Percentiles rank a stretch among this genome's conserved stretches.
Evolutionary conservation across 225 moss, liverwort and hornwort genomes (phyloP).

Genomic region (Pseudisothecium myosuroides): DNA sequence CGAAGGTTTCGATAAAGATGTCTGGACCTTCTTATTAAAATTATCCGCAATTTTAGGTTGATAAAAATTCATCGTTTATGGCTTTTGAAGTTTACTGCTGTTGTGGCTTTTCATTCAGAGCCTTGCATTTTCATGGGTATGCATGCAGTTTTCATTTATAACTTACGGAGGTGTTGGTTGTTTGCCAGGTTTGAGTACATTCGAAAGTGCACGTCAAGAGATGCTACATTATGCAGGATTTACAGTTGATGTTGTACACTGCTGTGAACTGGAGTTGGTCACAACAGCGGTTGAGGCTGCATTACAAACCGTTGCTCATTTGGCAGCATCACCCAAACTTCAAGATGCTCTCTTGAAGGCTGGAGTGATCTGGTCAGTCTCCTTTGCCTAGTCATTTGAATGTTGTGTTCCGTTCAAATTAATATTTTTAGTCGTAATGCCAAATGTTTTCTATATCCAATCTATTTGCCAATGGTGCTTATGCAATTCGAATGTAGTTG

Average conservation of each 20-base stretch:
- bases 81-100: background rate
- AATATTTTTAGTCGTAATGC: background rate
- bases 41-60: background rate
- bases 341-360: constrained; percentile 76
- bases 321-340: constrained; percentile 63
- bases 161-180: background rate
- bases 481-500: background rate
- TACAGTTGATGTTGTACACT: constrained; percentile 84
- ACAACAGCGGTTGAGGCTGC: constrained; percentile 81
- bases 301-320: constrained; percentile 74
- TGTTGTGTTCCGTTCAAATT: background rate
- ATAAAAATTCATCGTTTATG: background rate
- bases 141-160: background rate
- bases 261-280: constrained; percentile 80
- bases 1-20: background rate
- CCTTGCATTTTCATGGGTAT: background rate
- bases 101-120: background rate
- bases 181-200: constrained; percentile 55
- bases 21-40: background rate
- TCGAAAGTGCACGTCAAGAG: constrained; percentile 74
- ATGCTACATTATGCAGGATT: constrained; percentile 75
- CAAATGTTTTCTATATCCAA: background rate
- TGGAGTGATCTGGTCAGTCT: constrained; percentile 73
- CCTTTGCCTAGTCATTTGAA: background rate
- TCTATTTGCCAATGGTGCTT: background rate